Evolutionary conservation across 352 stramenopile species (phyloP).

Genomic region (Phytophthora capsici): DNA sequence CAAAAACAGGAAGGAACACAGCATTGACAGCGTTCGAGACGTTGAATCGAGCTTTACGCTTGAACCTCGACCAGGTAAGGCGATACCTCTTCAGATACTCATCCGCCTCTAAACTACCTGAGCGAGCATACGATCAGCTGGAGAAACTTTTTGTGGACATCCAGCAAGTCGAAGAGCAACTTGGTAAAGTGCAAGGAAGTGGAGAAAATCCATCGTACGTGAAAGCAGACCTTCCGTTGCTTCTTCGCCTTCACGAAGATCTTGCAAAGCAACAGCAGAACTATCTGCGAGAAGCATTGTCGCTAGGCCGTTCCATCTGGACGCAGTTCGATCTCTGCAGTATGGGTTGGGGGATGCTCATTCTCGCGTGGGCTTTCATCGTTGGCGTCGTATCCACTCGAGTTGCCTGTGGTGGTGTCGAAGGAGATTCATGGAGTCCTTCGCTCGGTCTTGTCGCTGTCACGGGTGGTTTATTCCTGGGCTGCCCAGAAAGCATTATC

Average conservation of each 20-base stretch:
- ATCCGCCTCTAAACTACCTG: constrained; percentile 65
- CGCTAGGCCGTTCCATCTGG: constrained; percentile 80
- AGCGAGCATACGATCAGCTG: constrained; percentile 60
- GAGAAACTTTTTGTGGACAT: constrained; percentile 61
- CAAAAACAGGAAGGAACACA: constrained; percentile 5
- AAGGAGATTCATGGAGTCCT: constrained; percentile 9
- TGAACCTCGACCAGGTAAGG: constrained; percentile 89
- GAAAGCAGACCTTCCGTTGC: constrained; percentile 37
- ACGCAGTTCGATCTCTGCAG: constrained; percentile 87
- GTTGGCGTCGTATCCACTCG: constrained; percentile 17
- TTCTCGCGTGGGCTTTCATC: constrained; percentile 55
- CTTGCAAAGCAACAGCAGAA: constrained; percentile 49
- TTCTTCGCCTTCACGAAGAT: constrained; percentile 44
- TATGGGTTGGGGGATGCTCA: constrained; percentile 72
- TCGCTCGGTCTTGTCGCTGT: constrained; percentile 8
- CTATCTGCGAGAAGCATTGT: constrained; percentile 72
- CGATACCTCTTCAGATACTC: constrained; percentile 80
- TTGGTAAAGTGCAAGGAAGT: constrained; percentile 25
- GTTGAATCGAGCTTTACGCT: constrained; percentile 69
- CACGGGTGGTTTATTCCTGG: constrained; percentile 22
- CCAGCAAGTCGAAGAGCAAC: constrained; percentile 31
- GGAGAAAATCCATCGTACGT: background rate
- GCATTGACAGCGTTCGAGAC: constrained; percentile 43
- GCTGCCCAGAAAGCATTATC: constrained; percentile 29
- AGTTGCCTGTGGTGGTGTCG: background rate